Base-by-base conservation (phyloP, 192 early-diverging fungal species). In the Podila epicladia region DNA sequence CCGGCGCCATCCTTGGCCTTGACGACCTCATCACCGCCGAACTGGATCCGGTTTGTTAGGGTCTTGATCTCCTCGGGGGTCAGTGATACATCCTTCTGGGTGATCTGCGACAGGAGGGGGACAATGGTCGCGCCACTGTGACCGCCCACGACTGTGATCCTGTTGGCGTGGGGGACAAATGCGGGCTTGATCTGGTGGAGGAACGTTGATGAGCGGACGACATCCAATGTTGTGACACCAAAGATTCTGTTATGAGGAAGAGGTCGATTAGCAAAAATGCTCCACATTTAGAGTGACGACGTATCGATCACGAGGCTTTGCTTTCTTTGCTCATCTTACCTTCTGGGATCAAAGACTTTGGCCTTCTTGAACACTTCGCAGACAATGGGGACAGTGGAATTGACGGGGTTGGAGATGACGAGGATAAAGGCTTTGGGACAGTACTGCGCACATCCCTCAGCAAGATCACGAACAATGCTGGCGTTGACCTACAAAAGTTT, bases 331-430 rank as follows among this genome's bases (percentile, higher is more conserved):
- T 45, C 41, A 45, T n/a, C 33, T 65, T 78, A 86, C 84, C 74
- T 89, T 79, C 86, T 86, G 49, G 95, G 91, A 84, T 98, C 93
- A 87, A 94, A 98, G 60, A 94, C 93, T 63, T 89, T 90, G 65
- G 87, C 85, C 87, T 94, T 92, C 91, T 97, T 97, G 77, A 95
- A 90, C 38, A 94, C 91, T 85, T 98, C 95, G 64, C 95, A 93
- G 79, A 95, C 90, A 76, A 98, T 98, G 45, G 96, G 95, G 26
- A 98, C 95, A 65, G 96, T 98, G n/a, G 95, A 97, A 92, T 98
- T 98, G 76, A 98, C 96, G n/a, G 96, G 96, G 90, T 98, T 98
- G 69, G 96, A 91, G 80, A 98, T 98, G 82, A 98, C 86, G 24
- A 94, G 87, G 66, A 96, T 72, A 87, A 92, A 88, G 62, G 96